phyloP scores from a whole-genome alignment of 768 basidiomycete species.

The Pleurotus platypus region DNA sequence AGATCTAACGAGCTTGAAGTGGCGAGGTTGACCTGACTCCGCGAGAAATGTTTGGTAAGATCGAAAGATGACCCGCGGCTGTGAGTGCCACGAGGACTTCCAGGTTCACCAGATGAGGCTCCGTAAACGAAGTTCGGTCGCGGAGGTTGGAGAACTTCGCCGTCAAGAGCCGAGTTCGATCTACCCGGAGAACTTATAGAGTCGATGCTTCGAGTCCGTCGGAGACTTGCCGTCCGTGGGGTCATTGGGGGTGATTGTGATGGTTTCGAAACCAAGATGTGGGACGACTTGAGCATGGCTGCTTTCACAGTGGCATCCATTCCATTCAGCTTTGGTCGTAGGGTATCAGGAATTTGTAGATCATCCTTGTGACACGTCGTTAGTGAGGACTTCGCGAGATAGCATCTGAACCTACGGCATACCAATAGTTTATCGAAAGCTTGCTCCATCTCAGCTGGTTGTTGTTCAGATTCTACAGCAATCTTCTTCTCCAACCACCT shows the following conservation, averaged over 20 bases:
- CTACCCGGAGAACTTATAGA: conserved; percentile 58
- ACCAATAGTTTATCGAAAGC: conserved; percentile 85
- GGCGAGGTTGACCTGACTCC: conserved; percentile 45
- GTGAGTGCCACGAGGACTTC: conserved; percentile 40
- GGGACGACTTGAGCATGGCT: conserved; percentile 87
- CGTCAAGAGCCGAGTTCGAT: conserved; percentile 31
- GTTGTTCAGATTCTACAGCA: conserved; percentile 16
- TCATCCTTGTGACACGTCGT: conserved; percentile 57
- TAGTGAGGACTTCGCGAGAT: conserved; percentile 5
- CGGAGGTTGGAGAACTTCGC: conserved; percentile 36
- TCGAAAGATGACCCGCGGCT: conserved; percentile 63
- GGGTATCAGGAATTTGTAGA: conserved; percentile 77
- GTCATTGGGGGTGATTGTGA: conserved; percentile 36
- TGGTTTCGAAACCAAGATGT: conserved; percentile 48
- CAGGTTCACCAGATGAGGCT: conserved; percentile 26
- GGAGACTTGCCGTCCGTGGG: conserved; percentile 47
- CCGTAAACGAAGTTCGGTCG: conserved; percentile 33
- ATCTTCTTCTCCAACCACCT: conserved; percentile 31
- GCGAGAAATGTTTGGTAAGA: conserved; percentile 45
- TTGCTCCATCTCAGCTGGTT: conserved; percentile 43
- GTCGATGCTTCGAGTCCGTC: conserved; percentile 72
- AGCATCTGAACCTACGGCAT: neutral
- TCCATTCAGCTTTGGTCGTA: conserved; percentile 73
- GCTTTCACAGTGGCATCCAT: conserved; percentile 88
- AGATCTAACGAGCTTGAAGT: conserved; percentile 40